Percentiles rank a stretch among this genome's conserved stretches.
Evolutionary conservation across 495 filamentous ascomycete genomes (phyloP).

Genomic region (Tuber umbilicatum): DNA sequence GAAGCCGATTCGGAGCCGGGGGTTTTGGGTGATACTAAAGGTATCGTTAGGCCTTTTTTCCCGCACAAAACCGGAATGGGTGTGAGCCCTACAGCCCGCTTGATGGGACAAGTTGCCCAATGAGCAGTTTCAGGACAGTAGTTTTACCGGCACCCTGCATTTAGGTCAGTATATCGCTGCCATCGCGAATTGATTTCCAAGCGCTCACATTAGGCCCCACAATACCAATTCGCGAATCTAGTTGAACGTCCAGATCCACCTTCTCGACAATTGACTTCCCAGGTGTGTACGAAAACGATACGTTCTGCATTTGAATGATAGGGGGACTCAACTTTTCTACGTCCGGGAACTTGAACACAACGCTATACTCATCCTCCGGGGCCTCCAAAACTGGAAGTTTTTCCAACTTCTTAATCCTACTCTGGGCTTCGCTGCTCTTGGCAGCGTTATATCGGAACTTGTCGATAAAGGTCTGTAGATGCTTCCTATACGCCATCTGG

Average conservation of each 20-base stretch:
- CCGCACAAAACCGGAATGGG: not conserved
- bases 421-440: constrained; percentile 97
- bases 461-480: constrained; percentile 93
- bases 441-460: constrained; percentile 99
- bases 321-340: constrained; percentile 96
- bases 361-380: constrained; percentile 88
- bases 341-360: constrained; percentile 96
- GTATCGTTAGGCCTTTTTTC: not conserved
- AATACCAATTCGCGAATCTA: constrained; percentile 96
- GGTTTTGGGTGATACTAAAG: constrained; percentile 67
- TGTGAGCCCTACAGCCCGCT: constrained; percentile 52
- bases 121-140: constrained; percentile 88
- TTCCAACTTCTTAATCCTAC: constrained; percentile 97
- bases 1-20: constrained; percentile 83
- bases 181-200: not conserved
- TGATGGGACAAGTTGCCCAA: constrained; percentile 71
- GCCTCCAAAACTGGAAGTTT: constrained; percentile 87
- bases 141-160: constrained; percentile 82
- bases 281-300: constrained; percentile 80
- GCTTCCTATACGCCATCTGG: constrained; percentile 86
- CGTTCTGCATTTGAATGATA: constrained; percentile 92
- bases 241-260: constrained; percentile 92
- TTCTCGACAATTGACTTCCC: constrained; percentile 75
- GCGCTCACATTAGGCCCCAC: constrained; percentile 72
- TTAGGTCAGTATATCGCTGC: not conserved